Conservation (phyloP, 306 rosid genomes). For the Hylodesmum podocarpum region DNA sequence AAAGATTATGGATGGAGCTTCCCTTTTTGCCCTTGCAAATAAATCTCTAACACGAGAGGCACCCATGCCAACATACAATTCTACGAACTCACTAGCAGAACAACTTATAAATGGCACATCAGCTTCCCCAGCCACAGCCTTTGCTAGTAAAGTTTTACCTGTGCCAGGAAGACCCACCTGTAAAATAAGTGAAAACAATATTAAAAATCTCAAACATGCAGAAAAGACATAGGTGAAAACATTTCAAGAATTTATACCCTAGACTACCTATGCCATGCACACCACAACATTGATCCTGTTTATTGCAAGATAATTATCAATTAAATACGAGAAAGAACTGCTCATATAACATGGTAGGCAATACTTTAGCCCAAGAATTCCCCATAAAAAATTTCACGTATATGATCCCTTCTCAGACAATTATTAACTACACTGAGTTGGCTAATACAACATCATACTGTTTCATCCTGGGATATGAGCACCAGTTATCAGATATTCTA, state of each 20-base stretch:
- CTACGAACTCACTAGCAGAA: constrained; percentile 98
- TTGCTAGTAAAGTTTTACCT: constrained; percentile 97
- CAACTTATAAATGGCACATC: constrained; percentile 97
- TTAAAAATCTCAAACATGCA: constrained; percentile 10
- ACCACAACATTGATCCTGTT: constrained; percentile 11
- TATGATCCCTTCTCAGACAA: not conserved
- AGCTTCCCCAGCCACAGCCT: constrained; percentile 99
- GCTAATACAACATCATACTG: not conserved
- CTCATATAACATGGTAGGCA: not conserved
- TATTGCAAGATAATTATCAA: constrained; percentile 14
- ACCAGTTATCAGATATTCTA: constrained; percentile 4
- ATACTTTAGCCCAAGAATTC: not conserved
- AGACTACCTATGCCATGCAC: constrained; percentile 29
- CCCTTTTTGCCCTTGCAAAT: constrained; percentile 96
- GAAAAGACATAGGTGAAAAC: not conserved
- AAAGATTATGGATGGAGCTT: constrained; percentile 92
- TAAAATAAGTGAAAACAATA: constrained; percentile 39
- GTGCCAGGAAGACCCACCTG: constrained; percentile 99
- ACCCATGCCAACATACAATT: constrained; percentile 98
- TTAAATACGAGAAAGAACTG: not conserved
- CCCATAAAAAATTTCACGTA: constrained; percentile 18
- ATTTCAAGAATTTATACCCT: constrained; percentile 1
- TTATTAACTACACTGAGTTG: not conserved
- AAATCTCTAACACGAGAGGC: constrained; percentile 99
- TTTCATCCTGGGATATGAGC: not conserved